Conservation (phyloP, 2,329 filamentous ascomycete species). For the Microcera coccophila region DNA sequence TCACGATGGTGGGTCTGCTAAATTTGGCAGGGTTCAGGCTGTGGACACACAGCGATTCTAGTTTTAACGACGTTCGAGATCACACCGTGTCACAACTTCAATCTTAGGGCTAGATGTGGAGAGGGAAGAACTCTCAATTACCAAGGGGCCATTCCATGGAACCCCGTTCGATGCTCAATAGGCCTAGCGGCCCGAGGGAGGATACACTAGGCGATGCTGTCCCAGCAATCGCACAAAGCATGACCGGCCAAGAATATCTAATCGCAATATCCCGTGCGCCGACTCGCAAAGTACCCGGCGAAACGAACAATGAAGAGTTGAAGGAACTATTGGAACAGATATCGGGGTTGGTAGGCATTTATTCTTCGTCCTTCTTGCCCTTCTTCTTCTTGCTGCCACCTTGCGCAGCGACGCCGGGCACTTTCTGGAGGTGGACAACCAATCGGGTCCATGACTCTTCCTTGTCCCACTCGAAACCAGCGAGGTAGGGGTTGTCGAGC, state of each 20-base stretch:
- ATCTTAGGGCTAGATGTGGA: not conserved
- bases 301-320: slow-evolving; percentile 36
- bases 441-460: slow-evolving; percentile 86
- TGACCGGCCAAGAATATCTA: slow-evolving; percentile 38
- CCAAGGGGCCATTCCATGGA: slow-evolving; percentile 14
- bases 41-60: not conserved
- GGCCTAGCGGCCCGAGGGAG: slow-evolving; percentile 19
- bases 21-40: not conserved
- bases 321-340: slow-evolving; percentile 41
- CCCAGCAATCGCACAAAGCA: slow-evolving; percentile 25
- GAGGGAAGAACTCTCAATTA: slow-evolving; percentile 19
- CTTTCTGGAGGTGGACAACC: slow-evolving; percentile 78
- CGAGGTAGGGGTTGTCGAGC: slow-evolving; percentile 79
- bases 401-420: slow-evolving; percentile 51
- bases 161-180: slow-evolving; percentile 8
- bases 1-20: not conserved
- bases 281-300: slow-evolving; percentile 39
- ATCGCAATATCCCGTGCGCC: slow-evolving; percentile 43
- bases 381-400: slow-evolving; percentile 64
- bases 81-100: not conserved
- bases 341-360: slow-evolving; percentile 26
- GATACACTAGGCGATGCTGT: slow-evolving; percentile 28
- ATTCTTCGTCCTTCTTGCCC: slow-evolving; percentile 58
- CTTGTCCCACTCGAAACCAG: slow-evolving; percentile 94
- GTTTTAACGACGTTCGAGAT: not conserved